phyloP scores from a whole-genome alignment of 176 grass and related monocot genomes.

The Triticum urartu region DNA sequence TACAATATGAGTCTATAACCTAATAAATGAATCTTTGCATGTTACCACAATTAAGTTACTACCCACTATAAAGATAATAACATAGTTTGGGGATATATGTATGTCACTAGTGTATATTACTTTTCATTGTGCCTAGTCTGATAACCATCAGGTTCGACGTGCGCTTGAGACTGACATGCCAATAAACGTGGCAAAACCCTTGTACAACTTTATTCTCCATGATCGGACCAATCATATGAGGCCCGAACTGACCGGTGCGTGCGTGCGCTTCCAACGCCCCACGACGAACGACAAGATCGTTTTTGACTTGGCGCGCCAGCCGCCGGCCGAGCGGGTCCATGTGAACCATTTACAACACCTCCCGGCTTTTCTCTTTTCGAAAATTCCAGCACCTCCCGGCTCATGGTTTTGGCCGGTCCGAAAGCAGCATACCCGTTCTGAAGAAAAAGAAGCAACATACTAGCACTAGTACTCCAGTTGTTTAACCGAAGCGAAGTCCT shows the following conservation, averaged over 20 bases:
- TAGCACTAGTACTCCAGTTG: background rate
- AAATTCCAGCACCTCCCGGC: background rate
- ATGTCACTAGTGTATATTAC: no score
- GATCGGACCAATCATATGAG: background rate
- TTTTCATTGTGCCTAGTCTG: no score
- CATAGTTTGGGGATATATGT: no score
- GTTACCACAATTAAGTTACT: no score
- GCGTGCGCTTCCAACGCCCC: background rate
- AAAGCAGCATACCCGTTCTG: background rate
- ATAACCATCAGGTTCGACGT: no score
- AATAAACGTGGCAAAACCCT: background rate
- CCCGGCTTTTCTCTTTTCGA: no score
- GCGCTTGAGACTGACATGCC: background rate
- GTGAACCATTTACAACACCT: background rate
- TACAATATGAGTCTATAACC: no score
- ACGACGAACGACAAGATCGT: background rate
- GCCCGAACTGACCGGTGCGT: background rate
- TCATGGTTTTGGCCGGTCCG: background rate
- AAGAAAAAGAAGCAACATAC: no score
- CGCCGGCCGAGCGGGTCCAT: background rate
- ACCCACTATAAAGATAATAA: no score
- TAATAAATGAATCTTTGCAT: no score
- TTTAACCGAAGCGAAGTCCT: background rate
- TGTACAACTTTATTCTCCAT: background rate
- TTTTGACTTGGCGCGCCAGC: background rate